Evolutionary conservation across 495 filamentous ascomycete genomes (phyloP).

Genomic region (Podospora conica): DNA sequence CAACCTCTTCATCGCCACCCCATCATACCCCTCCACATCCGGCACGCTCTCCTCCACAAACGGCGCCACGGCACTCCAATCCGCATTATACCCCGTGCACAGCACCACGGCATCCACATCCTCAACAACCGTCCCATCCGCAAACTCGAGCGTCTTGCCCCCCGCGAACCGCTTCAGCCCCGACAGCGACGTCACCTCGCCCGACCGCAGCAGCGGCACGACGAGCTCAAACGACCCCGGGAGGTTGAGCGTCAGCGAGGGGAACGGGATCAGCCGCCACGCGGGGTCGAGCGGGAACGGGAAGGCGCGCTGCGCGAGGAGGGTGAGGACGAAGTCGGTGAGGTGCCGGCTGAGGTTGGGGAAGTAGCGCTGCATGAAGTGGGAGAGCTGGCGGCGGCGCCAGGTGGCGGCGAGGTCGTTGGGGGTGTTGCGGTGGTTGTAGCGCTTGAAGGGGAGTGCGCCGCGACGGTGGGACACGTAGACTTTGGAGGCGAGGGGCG

Average conservation of each 20-base stretch:
- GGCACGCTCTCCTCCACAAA: constrained; percentile 21
- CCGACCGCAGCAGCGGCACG: constrained; percentile 21
- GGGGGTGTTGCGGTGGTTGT: constrained; percentile 20
- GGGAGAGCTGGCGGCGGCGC: constrained; percentile 17
- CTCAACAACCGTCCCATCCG: constrained; percentile 29
- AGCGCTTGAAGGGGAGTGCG: constrained; percentile 19
- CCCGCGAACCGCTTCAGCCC: constrained; percentile 27
- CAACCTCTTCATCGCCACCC: constrained; percentile 21
- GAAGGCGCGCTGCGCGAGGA: constrained; percentile 11
- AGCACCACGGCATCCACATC: constrained; percentile 34
- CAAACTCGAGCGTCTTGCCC: constrained; percentile 26
- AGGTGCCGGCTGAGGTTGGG: constrained; percentile 9
- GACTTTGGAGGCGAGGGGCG: constrained; percentile 24
- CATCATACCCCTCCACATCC: constrained; percentile 7
- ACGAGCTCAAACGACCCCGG: constrained; percentile 21
- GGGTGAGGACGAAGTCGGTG: constrained; percentile 13
- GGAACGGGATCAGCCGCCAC: constrained; percentile 27
- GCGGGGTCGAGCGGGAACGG: constrained; percentile 22
- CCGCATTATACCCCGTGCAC: constrained; percentile 34
- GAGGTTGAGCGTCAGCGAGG: constrained; percentile 18
- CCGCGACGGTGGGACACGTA: constrained; percentile 31
- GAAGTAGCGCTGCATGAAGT: constrained; percentile 15
- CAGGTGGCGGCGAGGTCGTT: constrained; percentile 20
- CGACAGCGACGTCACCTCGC: constrained; percentile 20
- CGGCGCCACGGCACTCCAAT: constrained; percentile 19